phyloP scores from a whole-genome alignment of 305 asterid species.

The Rubia balearica region DNA sequence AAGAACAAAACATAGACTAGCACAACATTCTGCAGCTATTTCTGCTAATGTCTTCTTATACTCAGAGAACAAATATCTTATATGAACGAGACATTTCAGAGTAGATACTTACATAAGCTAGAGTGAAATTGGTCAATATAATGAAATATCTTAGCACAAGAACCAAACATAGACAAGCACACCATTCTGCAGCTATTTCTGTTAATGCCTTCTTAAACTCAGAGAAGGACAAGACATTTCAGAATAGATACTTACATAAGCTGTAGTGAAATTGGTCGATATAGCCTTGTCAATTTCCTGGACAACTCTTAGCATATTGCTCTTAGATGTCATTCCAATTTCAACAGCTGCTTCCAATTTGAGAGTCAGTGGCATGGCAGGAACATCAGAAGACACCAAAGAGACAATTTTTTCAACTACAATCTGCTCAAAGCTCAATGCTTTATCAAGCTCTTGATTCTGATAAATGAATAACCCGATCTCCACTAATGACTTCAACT shows the following conservation, averaged over 20 bases:
- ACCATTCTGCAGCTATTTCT: not conserved
- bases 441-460: slow-evolving; percentile 48
- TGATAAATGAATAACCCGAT: slow-evolving; percentile 51
- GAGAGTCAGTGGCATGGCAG: slow-evolving; percentile 43
- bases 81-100: slow-evolving; percentile 13
- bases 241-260: slow-evolving; percentile 49
- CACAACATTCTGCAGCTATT: not conserved
- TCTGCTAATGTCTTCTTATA: not conserved
- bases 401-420: slow-evolving; percentile 60
- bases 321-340: slow-evolving; percentile 57
- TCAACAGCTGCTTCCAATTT: slow-evolving; percentile 67
- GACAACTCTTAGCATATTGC: slow-evolving; percentile 54
- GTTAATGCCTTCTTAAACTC: not conserved
- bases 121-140: slow-evolving; percentile 32
- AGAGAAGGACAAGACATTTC: slow-evolving; percentile 10
- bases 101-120: slow-evolving; percentile 56
- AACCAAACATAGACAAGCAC: slow-evolving; percentile 1
- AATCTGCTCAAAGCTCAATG: slow-evolving; percentile 48
- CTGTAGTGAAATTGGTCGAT: slow-evolving; percentile 44
- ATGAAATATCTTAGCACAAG: not conserved
- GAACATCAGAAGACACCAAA: slow-evolving; percentile 51
- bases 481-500: slow-evolving; percentile 59
- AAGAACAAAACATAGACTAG: not conserved
- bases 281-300: slow-evolving; percentile 61
- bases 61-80: not conserved